These are phyloP conservation scores for Pythium phragmitis DNA, from an alignment of 352 stramenopile genomes.

Conservation along the genomic window DNA sequence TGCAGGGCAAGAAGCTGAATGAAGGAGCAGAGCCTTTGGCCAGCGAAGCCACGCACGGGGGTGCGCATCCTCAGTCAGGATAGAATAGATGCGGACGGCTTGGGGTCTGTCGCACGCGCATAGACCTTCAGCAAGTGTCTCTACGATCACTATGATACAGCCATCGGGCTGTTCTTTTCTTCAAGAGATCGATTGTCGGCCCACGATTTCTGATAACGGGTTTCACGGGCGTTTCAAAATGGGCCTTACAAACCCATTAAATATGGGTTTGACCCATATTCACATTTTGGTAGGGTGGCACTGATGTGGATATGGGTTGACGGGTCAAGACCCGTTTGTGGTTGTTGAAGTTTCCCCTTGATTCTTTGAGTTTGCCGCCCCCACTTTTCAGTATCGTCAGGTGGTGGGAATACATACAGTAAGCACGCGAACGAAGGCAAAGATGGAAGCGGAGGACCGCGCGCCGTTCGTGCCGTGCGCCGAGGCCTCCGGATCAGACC, in stretches of 20 bases:
- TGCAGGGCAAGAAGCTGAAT: neutral
- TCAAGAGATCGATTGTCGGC: neutral
- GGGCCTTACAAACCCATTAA: neutral
- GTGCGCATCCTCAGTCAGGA: no score
- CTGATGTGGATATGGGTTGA: neutral
- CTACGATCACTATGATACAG: neutral
- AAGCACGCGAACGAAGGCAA: constrained; percentile 4
- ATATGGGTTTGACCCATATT: neutral
- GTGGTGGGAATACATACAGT: no score
- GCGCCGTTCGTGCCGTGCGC: neutral
- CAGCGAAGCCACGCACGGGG: neutral
- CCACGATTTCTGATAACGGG: neutral
- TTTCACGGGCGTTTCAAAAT: neutral
- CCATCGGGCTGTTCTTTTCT: neutral
- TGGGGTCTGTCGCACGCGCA: neutral
- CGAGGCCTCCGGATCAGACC: neutral
- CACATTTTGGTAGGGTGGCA: neutral
- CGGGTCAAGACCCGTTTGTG: neutral
- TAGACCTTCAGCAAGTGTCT: neutral
- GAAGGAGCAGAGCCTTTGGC: neutral
- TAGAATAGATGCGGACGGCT: neutral
- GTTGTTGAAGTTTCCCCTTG: constrained; percentile 18
- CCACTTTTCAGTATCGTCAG: neutral
- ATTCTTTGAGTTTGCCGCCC: constrained; percentile 13
- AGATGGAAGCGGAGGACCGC: constrained; percentile 12